Percentiles rank a stretch among this genome's conserved stretches.
Conservation (phyloP, 805 yeast genomes). For the Barnettozyma vustinii region DNA sequence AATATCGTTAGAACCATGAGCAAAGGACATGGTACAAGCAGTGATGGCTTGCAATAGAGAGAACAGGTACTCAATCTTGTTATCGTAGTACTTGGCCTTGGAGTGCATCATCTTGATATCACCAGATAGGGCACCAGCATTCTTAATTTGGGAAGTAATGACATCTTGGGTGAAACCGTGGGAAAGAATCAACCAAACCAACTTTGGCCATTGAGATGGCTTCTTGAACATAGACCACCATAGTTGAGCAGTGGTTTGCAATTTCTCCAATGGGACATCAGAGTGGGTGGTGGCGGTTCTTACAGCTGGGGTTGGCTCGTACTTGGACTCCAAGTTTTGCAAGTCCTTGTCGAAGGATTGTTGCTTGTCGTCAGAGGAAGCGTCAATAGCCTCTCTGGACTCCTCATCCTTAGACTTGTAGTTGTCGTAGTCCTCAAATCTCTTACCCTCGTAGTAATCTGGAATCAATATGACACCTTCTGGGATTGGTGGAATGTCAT, state of each 20-base stretch:
- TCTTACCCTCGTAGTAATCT: slow-evolving; percentile 64
- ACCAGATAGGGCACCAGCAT: slow-evolving; percentile 37
- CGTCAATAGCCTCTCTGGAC: slow-evolving; percentile 8
- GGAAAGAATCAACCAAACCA: slow-evolving; percentile 42
- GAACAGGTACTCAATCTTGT: slow-evolving; percentile 62
- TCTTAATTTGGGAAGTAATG: slow-evolving; percentile 39
- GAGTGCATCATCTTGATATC: slow-evolving; percentile 47
- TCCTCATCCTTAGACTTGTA: slow-evolving; percentile 4
- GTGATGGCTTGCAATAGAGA: slow-evolving; percentile 66
- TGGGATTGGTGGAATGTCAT: slow-evolving; percentile 63
- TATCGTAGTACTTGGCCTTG: slow-evolving; percentile 61
- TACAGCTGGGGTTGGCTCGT: slow-evolving; percentile 5
- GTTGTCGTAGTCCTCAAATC: slow-evolving; percentile 24
- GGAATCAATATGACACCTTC: slow-evolving; percentile 48
- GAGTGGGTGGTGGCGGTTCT: neutral
- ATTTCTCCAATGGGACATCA: slow-evolving; percentile 20
- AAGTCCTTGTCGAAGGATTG: slow-evolving; percentile 19
- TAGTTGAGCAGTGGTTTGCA: slow-evolving; percentile 32
- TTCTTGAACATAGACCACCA: slow-evolving; percentile 36
- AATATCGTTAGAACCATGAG: slow-evolving; percentile 79
- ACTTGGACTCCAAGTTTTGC: slow-evolving; percentile 18
- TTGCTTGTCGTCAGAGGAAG: slow-evolving; percentile 20
- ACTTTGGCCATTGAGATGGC: slow-evolving; percentile 50
- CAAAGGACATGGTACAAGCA: slow-evolving; percentile 76
- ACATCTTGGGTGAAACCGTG: slow-evolving; percentile 68